These are phyloP conservation scores for Syzygium aromaticum DNA, from an alignment of 345 rosid genomes.

Conservation along the genomic window DNA sequence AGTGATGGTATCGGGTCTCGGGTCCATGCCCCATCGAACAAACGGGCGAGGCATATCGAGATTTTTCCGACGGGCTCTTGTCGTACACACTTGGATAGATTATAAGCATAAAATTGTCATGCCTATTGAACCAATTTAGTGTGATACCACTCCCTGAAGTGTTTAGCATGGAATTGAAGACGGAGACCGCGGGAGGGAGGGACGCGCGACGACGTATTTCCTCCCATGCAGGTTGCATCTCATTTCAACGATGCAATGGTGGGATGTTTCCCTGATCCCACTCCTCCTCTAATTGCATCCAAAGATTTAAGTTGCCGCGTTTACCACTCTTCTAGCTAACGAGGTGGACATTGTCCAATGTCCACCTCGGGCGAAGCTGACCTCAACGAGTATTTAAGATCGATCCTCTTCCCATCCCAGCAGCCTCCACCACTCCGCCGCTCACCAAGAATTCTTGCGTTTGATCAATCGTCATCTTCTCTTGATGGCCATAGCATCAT, in stretches of 20 bases:
- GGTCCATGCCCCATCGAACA: too few relatives aligned
- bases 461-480: neutral
- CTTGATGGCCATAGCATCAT: conserved; percentile 1
- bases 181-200: too few relatives aligned
- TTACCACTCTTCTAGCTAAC: neutral
- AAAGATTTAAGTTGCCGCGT: neutral
- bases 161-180: too few relatives aligned
- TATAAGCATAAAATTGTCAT: neutral
- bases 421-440: too few relatives aligned
- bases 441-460: neutral
- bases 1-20: neutral
- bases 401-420: neutral
- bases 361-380: neutral
- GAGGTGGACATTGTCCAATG: neutral
- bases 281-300: neutral
- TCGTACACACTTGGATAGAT: neutral
- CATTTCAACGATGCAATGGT: neutral
- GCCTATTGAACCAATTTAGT: neutral
- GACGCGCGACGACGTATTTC: neutral
- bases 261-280: neutral
- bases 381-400: neutral
- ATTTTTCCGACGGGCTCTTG: neutral
- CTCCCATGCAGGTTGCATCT: too few relatives aligned
- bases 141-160: too few relatives aligned
- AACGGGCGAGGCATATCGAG: neutral